A percentile compares a stretch with the other conserved stretches of the same genome.
phyloP scores from a whole-genome alignment of 768 basidiomycete genomes.

The Stropharia rugosoannulata region DNA sequence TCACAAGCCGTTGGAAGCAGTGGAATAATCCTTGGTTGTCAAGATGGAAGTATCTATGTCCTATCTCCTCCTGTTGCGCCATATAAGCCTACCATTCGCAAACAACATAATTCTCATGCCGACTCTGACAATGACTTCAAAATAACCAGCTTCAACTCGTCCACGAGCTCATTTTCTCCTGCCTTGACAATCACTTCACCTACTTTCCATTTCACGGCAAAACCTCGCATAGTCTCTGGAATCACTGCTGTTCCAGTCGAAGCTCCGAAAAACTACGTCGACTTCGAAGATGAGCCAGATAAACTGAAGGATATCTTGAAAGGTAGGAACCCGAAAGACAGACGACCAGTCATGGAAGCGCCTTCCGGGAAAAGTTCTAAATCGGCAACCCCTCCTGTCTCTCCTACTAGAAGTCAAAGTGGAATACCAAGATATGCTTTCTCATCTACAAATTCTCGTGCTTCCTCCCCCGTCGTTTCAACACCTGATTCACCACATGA shows the following conservation, averaged over 20 bases:
- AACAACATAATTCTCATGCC: no score
- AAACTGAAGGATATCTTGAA: slow-evolving; percentile 74
- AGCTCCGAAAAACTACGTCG: slow-evolving; percentile 77
- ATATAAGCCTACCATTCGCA: not conserved
- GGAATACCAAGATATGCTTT: slow-evolving; percentile 39
- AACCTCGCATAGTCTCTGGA: slow-evolving; percentile 69
- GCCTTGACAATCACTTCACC: slow-evolving; percentile 27
- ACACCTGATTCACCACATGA: slow-evolving; percentile 37
- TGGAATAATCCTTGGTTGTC: slow-evolving; percentile 37
- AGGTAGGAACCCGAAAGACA: slow-evolving; percentile 45
- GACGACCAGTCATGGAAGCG: slow-evolving; percentile 21
- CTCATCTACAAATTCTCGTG: slow-evolving; percentile 45
- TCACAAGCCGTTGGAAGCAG: slow-evolving; percentile 12
- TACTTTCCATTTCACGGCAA: slow-evolving; percentile 53
- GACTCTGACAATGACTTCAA: not conserved
- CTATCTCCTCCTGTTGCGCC: slow-evolving; percentile 25
- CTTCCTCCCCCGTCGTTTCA: slow-evolving; percentile 37
- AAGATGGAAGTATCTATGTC: slow-evolving; percentile 44
- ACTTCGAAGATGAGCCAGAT: slow-evolving; percentile 79
- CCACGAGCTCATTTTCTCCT: slow-evolving; percentile 41
- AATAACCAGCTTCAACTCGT: slow-evolving; percentile 27
- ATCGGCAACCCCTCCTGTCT: slow-evolving; percentile 22
- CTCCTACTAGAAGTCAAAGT: slow-evolving; percentile 26
- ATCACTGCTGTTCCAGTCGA: slow-evolving; percentile 70
- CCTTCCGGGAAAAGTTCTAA: slow-evolving; percentile 19